Evolutionary conservation across 2,329 filamentous ascomycete genomes (phyloP), one percentile per base, ranked within the genome.

Genomic region (Fusarium sulawesiense): DNA sequence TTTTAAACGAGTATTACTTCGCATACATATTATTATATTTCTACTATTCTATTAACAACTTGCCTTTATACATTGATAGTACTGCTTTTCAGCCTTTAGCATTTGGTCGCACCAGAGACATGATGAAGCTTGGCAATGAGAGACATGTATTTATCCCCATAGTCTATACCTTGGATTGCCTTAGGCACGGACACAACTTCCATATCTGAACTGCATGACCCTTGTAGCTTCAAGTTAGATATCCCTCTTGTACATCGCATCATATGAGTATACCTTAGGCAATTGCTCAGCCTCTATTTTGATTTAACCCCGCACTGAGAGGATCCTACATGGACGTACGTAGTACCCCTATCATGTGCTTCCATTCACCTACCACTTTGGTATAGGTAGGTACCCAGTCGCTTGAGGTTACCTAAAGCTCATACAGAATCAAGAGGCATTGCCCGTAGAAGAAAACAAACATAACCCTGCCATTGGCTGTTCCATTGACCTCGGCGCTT

Each of bases 401-500:
- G 21, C 21, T 42, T 41, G 34, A 21, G 49, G 25, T 42, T 29
- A 21, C 37, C 12, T 20, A 44, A 44, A 40, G 60, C 32, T 48
- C 49, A 30, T 18, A 6, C 16, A 14, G 27, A 37, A 23, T 29
- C 11, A 12, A 18, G 42, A 30, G 16, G 30, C 32, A 29, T 13
- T 53, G 20, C 45, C 18, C 11, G 27, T 12, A 59, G 29, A 29
- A 57, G 16, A 41, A 13, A 42, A 21, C 21, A 41, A 56, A 66
- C 23, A 27, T 42, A 42, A 40, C 21, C 40, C 23, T 60, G 21
- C 4, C 32, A 49, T 68, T 66, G 47, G 34, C 27, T 51, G 32
- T 44, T 10, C 13, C 12, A 27, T 70, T 32, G 58, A 64, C 67
- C 67, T 71, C 67, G 67, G 67, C 63, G 66, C 49, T 44, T 32